Conservation (phyloP, 345 rosid species). For the rapeseed (Brassica napus) region Da-Ae NC_063452.1:2658501-2659000, state of each 20-base stretch:
- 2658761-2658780: slow-evolving; percentile 77
- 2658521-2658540: neutral
- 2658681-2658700: slow-evolving; percentile 76
- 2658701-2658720: slow-evolving; percentile 85
- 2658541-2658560: neutral
- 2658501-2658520: neutral
- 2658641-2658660: slow-evolving; percentile 71
- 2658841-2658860: neutral
- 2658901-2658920: neutral
- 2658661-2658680: slow-evolving; percentile 92
- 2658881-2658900: neutral
- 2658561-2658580: neutral
- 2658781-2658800: slow-evolving; percentile 75
- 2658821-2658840: neutral
- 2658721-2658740: slow-evolving; percentile 68
- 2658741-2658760: slow-evolving; percentile 73
- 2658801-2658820: slow-evolving; percentile 58
- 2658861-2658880: neutral
- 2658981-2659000: slow-evolving; percentile 19
- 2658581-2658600: neutral
- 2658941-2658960: neutral
- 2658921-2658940: neutral
- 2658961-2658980: neutral
- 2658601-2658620: slow-evolving; percentile 74
- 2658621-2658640: slow-evolving; percentile 75